Evolutionary conservation across 2,329 filamentous ascomycete genomes (phyloP).

Genomic region (Stachybotrys echinatus): DNA sequence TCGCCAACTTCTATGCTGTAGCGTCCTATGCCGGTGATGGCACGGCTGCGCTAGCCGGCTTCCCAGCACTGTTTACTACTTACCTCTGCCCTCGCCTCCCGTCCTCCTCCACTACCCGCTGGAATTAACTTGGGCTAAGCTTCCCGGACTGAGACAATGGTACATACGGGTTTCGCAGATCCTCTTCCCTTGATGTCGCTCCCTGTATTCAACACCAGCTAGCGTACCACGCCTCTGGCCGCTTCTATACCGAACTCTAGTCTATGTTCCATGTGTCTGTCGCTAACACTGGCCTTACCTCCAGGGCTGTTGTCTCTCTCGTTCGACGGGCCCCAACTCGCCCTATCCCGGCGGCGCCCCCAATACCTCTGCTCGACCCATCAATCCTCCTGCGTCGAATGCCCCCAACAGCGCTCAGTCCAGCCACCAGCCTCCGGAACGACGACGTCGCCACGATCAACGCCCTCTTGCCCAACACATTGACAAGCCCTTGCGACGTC

Average conservation of each 20-base stretch:
- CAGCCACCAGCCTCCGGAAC: slow-evolving; percentile 14
- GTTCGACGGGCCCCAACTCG: slow-evolving; percentile 44
- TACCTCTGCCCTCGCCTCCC: not conserved
- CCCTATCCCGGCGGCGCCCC: slow-evolving; percentile 45
- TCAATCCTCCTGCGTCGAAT: slow-evolving; percentile 37
- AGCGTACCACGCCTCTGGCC: too few relatives aligned
- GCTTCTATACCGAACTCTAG: not conserved
- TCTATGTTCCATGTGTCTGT: not conserved
- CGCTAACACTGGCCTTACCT: not conserved
- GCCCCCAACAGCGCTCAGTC: slow-evolving; percentile 20
- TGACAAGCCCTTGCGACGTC: slow-evolving; percentile 62
- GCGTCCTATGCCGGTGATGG: not conserved
- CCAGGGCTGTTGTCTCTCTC: slow-evolving; percentile 56
- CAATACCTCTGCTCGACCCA: slow-evolving; percentile 47
- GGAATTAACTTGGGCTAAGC: not conserved
- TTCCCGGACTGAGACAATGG: not conserved
- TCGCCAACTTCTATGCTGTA: not conserved
- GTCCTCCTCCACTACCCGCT: not conserved
- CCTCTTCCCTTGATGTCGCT: not conserved
- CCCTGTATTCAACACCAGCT: too few relatives aligned
- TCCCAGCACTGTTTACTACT: not conserved
- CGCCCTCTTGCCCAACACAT: slow-evolving; percentile 57
- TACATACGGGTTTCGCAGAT: too few relatives aligned
- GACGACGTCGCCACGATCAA: slow-evolving; percentile 27
- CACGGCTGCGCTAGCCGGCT: not conserved